Evolutionary conservation across 108 stramenopile genomes (phyloP), one percentile per base, ranked within the genome.

Genomic region (Tribonema minus): DNA sequence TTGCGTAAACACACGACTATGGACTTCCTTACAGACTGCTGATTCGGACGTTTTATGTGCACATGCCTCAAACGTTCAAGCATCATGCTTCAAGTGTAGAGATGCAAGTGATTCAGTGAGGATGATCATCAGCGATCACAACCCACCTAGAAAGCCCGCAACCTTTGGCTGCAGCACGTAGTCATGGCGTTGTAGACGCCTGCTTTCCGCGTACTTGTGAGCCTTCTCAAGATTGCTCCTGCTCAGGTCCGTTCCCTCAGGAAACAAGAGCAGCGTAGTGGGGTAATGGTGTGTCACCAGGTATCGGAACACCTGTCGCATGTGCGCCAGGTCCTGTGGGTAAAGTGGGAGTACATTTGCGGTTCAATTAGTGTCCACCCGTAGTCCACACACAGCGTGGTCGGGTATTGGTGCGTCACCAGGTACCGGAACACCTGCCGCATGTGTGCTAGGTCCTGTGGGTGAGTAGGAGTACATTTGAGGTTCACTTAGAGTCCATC

Each of bases 201-300:
- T 54, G 20, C 46, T 54, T 20, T 54, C 46, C 9, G 46, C 46
- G 20, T 15, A 54, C 46, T 54, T 54, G 9, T 20, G 9, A 20
- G 15, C 20, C 46, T 79, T 77, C 36, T n/a, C 61, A 29, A 80
- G 63, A 35, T 77, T 79, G 7, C 33, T 34, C 12, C 68, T 35
- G 37, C 76, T 77, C 54, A 82, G 36, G 35, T 82, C 82, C 30
- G 82, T 82, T 4, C 82, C 82, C 33, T 82, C 82, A 15, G 82
- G 82, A 3, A 82, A 82, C 5, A 82, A 38, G 38, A 82, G 69
- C 40, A 82, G 36, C 61, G 77, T 71, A 9, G 77, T 61, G 1
- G 70, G 32, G 29, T 63, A 27, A 9, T 31, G 3, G 20, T 72
- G 67, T 27, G 15, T 35, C 5, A 62, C 26, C 41, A 71, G 30